Base-by-base conservation (phyloP, 1,139 yeast genomes). In the Chernovozyma aurita region DNA sequence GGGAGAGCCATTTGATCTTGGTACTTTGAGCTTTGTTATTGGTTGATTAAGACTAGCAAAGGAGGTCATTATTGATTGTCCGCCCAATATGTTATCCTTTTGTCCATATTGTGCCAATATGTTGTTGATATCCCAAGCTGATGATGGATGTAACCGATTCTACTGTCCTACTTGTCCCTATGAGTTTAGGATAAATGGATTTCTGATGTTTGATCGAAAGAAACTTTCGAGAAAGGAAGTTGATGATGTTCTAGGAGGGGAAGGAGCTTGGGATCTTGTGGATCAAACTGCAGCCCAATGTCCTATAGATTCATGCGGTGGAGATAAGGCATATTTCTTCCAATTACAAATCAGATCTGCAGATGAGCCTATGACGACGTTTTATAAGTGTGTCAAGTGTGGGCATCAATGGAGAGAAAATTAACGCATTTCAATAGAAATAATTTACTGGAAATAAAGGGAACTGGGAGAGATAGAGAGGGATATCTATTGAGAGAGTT, bases 231-330 rank as follows among this genome's bases (percentile, higher is more conserved):
- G 95, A 55, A 92, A 92, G 54, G 85, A 87, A 49, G 94, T 92
- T 3, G 99, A 92, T 59, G 98, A 92, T 63, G 96, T 92, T 9
- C 72, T 92, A 20, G 98, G 99, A 41, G 96, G 96, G 29, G 94
- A 82, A 47, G 97, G 96, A 20, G 95, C 97, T 3, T 92, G 98
- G 98, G 98, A 92, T 57, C 90, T 92, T 55, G 98, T 94, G 22
- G 98, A 94, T 55, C 92, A 84, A 52, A 84, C 92, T 0, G 68
- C 78, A 2, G 84, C 92, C 0, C 95, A 92, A 56, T 92, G 98
- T 67, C 96, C 97, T 3, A 70, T 77, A 31, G 95, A 85, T 44
- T 61, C 72, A 1, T 92, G 98, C 67, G 95, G 88, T 32, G 83
- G 85, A 44, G 85, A 79, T 48, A 85, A 87, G 59, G 99, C 98